Percentiles rank a stretch among this genome's conserved stretches.
These are phyloP conservation scores for Aaosphaeria pasadenensis DNA, from an alignment of 2,329 filamentous ascomycete species.

Conservation along the genomic window DNA sequence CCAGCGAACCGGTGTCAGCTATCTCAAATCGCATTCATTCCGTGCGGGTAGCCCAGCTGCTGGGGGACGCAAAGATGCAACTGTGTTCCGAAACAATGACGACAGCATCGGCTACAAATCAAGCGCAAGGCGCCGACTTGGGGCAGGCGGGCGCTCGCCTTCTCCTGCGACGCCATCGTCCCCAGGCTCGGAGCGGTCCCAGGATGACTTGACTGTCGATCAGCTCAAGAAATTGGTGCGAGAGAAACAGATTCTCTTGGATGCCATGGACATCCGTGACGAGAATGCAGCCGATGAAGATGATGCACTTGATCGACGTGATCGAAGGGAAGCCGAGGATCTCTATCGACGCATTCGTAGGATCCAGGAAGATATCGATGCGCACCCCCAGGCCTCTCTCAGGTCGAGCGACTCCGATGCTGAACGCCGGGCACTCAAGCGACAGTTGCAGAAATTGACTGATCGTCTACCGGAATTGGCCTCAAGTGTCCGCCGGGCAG, in stretches of 20 bases:
- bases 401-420: slow-evolving; percentile 72
- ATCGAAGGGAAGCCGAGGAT: slow-evolving; percentile 89
- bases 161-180: slow-evolving; percentile 66
- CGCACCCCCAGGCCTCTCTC: slow-evolving; percentile 72
- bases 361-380: slow-evolving; percentile 91
- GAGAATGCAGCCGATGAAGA: slow-evolving; percentile 89
- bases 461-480: slow-evolving; percentile 90
- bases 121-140: slow-evolving; percentile 83
- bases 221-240: slow-evolving; percentile 89
- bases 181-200: slow-evolving; percentile 58
- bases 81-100: slow-evolving; percentile 94
- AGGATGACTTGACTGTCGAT: slow-evolving; percentile 80
- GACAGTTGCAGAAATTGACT: slow-evolving; percentile 82
- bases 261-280: slow-evolving; percentile 95
- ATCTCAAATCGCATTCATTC: slow-evolving; percentile 94
- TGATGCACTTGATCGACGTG: slow-evolving; percentile 83
- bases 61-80: slow-evolving; percentile 81
- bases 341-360: slow-evolving; percentile 88
- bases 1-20: slow-evolving; percentile 97
- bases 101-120: slow-evolving; percentile 88
- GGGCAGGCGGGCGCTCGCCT: slow-evolving; percentile 65
- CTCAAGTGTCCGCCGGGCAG: slow-evolving; percentile 84
- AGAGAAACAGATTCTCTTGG: slow-evolving; percentile 89
- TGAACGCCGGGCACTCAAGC: slow-evolving; percentile 79
- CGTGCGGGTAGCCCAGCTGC: slow-evolving; percentile 59